Base-by-base conservation (phyloP, 73 alveolate species). In the Symbiodinium pilosum region DNA sequence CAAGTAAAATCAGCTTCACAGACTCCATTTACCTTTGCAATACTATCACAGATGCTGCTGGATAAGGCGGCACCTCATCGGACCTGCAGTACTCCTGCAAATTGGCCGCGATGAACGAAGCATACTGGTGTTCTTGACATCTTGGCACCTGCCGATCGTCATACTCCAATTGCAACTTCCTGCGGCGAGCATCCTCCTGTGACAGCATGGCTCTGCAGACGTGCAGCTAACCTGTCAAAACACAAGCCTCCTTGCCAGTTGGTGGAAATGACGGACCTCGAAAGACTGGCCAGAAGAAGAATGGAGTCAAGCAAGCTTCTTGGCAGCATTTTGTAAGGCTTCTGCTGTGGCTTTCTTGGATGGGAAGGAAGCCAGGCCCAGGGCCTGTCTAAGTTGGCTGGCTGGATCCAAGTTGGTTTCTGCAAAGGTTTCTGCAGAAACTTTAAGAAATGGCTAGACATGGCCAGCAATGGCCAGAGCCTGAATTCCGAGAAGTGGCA, bases 351-450 rank as follows among this genome's bases (percentile, higher is more conserved):
- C 81, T 64, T n/a, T 64, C 81, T 38, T 64, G 81, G 81, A 64
- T 64, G 81, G 81, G 81, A 14, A 24, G 81, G 41, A 64, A 64
- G 34, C 81, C 81, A 64, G 81, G 81, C 40, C 81, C 81, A 64
- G 81, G 38, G 38, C 81, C 81, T 24, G n/a, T n/a, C n/a, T n/a
- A n/a, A n/a, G n/a, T n/a, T n/a, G n/a, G n/a, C n/a, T n/a, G n/a
- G n/a, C n/a, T n/a, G n/a, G n/a, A n/a, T n/a, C n/a, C n/a, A n/a
- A n/a, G n/a, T n/a, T n/a, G n/a, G n/a, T n/a, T n/a, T n/a, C n/a
- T n/a, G n/a, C n/a, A n/a, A n/a, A n/a, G n/a, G n/a, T n/a, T n/a
- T n/a, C n/a, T n/a, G n/a, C n/a, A n/a, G n/a, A n/a, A n/a, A n/a
- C n/a, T n/a, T n/a, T n/a, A n/a, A n/a, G n/a, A 30, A 26, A 6